phyloP scores from a whole-genome alignment of 148 eudicot genomes.

The Cornus florida region DNA sequence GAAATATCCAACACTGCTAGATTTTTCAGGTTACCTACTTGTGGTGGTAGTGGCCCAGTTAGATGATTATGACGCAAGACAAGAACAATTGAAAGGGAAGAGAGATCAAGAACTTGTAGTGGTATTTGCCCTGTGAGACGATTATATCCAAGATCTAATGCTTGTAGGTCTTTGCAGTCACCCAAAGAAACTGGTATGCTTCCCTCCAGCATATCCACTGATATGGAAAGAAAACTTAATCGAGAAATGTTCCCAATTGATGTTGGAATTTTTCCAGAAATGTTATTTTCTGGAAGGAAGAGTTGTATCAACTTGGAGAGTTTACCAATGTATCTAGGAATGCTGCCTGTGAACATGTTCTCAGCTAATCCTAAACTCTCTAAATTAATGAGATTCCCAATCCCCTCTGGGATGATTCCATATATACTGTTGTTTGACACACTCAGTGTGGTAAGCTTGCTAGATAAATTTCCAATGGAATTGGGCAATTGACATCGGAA shows the following conservation, averaged over 20 bases:
- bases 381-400: constrained; percentile 15
- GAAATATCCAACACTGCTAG: neutral
- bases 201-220: constrained; percentile 11
- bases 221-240: neutral
- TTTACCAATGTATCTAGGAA: constrained; percentile 19
- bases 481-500: no score
- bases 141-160: constrained; percentile 9
- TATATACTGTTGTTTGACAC: no score
- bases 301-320: constrained; percentile 8
- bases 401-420: neutral
- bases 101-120: neutral
- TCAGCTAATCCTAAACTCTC: neutral
- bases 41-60: constrained; percentile 3
- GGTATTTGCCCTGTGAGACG: constrained; percentile 1
- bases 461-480: no score
- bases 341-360: constrained; percentile 11
- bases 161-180: constrained; percentile 4
- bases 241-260: constrained; percentile 17
- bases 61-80: neutral
- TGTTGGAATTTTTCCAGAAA: constrained; percentile 18
- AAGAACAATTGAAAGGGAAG: constrained; percentile 1
- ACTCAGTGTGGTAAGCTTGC: no score
- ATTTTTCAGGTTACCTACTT: constrained; percentile 10
- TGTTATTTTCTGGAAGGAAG: neutral
- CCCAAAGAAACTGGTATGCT: constrained; percentile 19